A percentile compares a stretch with the other conserved stretches of the same genome.
Evolutionary conservation across 768 basidiomycete species (phyloP).

Genomic region (Tephrocybe sp.): DNA sequence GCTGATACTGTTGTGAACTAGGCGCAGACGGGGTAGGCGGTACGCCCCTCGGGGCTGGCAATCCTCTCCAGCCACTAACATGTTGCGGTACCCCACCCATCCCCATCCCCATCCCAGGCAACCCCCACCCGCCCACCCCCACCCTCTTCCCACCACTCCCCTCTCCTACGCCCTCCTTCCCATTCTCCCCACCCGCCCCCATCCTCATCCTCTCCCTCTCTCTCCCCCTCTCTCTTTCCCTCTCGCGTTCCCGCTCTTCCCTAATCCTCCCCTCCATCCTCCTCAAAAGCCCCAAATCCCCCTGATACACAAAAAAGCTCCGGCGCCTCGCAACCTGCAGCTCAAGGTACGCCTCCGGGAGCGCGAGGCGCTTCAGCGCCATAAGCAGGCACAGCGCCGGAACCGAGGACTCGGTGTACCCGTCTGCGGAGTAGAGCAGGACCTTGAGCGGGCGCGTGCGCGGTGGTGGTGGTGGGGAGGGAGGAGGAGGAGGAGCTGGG

Average conservation of each 20-base stretch:
- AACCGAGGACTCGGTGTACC: conserved; percentile 91
- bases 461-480: conserved; percentile 22
- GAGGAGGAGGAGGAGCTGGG: conserved; percentile 12
- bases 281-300: conserved; percentile 71
- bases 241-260: conserved; percentile 40
- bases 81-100: not conserved
- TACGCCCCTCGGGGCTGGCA: not conserved
- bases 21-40: conserved; percentile 6
- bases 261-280: conserved; percentile 56
- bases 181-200: conserved; percentile 20
- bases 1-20: not conserved
- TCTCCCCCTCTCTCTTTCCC: conserved; percentile 24
- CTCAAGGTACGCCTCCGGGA: conserved; percentile 91
- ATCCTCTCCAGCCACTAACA: conserved; percentile 5
- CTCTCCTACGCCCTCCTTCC: conserved; percentile 12
- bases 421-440: conserved; percentile 80
- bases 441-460: conserved; percentile 68
- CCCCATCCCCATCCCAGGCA: not conserved
- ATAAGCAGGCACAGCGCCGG: conserved; percentile 87
- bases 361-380: conserved; percentile 58
- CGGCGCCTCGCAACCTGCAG: conserved; percentile 78
- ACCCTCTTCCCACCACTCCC: conserved; percentile 20
- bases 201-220: conserved; percentile 11
- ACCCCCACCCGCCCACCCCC: conserved; percentile 1
- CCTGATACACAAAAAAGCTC: conserved; percentile 90